Evolutionary conservation across 345 rosid species (phyloP).

Genomic region (Eucalyptus curtisii): DNA sequence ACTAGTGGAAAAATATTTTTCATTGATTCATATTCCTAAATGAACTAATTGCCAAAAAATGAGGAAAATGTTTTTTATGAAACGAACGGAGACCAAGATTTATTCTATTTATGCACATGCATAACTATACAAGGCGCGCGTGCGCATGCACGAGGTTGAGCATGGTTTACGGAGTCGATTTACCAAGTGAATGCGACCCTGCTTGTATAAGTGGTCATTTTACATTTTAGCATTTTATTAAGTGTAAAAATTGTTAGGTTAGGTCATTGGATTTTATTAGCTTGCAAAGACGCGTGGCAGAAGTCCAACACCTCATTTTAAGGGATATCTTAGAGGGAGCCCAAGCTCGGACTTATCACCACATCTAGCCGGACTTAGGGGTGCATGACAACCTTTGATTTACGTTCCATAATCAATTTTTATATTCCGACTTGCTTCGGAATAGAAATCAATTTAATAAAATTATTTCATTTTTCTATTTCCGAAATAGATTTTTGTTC

Average conservation of each 20-base stretch:
- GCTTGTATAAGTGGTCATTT: background rate
- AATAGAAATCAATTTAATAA: no score
- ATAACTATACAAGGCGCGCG: accelerated
- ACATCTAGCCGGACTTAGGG: accelerated
- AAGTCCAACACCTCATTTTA: background rate
- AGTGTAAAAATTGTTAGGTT: background rate
- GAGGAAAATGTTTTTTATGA: accelerated
- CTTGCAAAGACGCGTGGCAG: background rate
- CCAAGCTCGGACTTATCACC: background rate
- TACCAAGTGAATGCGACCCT: background rate
- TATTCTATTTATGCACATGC: background rate
- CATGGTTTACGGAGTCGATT: background rate
- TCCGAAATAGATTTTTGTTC: no score
- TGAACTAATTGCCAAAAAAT: accelerated
- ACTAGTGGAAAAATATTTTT: accelerated
- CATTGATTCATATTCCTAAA: accelerated
- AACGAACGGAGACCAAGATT: accelerated
- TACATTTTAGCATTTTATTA: background rate
- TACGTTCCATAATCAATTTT: no score
- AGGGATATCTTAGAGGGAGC: background rate
- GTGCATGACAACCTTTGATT: no score
- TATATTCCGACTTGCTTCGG: no score
- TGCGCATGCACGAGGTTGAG: background rate
- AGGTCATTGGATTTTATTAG: background rate
- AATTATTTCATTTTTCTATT: no score